phyloP scores from a whole-genome alignment of 805 yeast genomes.

The Saccharomyces jurei region DNA sequence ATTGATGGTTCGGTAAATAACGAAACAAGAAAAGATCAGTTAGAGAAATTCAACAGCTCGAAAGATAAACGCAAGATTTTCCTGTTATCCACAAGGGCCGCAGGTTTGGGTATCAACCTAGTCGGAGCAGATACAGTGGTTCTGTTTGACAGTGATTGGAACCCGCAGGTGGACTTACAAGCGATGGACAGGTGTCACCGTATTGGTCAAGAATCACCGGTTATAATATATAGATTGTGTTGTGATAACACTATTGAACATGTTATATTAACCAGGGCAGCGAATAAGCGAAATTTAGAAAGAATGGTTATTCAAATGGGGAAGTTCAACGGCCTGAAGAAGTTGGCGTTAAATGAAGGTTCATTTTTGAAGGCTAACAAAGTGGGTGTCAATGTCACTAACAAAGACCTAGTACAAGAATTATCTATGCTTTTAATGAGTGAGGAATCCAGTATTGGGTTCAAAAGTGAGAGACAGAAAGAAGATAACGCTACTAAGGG shows the following conservation, averaged over 20 bases:
- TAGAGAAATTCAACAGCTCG: slow-evolving; percentile 38
- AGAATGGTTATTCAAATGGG: slow-evolving; percentile 67
- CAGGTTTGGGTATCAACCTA: slow-evolving; percentile 86
- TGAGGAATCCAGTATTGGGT: slow-evolving; percentile 34
- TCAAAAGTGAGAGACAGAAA: slow-evolving; percentile 12
- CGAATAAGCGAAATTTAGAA: slow-evolving; percentile 71
- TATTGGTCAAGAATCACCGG: slow-evolving; percentile 84
- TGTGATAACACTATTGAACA: slow-evolving; percentile 78
- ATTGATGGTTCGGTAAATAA: slow-evolving; percentile 73
- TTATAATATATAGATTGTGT: slow-evolving; percentile 70
- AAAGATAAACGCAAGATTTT: slow-evolving; percentile 42
- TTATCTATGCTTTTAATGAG: slow-evolving; percentile 35
- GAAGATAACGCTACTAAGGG: slow-evolving; percentile 20
- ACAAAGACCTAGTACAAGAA: slow-evolving; percentile 32
- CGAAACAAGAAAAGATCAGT: slow-evolving; percentile 54
- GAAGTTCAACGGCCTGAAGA: slow-evolving; percentile 39
- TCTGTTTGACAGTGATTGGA: slow-evolving; percentile 91
- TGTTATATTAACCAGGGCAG: slow-evolving; percentile 67
- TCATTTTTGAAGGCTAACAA: slow-evolving; percentile 17
- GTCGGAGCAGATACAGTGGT: slow-evolving; percentile 85
- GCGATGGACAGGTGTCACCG: slow-evolving; percentile 95
- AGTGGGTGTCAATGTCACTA: slow-evolving; percentile 18
- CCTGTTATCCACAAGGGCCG: slow-evolving; percentile 83
- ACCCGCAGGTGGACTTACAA: slow-evolving; percentile 92
- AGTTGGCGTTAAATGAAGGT: slow-evolving; percentile 30